Evolutionary conservation across 352 stramenopile species (phyloP), one percentile per base, ranked within the genome.

Genomic region (Globisporangium sylvaticum): DNA sequence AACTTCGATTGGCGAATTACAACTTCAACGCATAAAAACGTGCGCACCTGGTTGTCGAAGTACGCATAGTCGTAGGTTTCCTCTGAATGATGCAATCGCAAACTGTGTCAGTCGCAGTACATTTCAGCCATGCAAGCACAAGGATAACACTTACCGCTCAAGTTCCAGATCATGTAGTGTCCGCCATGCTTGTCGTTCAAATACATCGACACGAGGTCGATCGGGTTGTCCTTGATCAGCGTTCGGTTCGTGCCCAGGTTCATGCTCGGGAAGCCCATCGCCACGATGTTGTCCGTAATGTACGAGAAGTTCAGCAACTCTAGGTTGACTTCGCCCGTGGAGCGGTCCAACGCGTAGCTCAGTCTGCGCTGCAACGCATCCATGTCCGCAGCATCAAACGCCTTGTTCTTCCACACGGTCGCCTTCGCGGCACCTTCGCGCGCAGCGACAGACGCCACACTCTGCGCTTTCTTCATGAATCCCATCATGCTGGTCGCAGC

Each of bases 81-180:
- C 83, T 99, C 97, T 90, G 62, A 12, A 54, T 12, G 18, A 58
- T 20, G 39, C 4, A 39, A 64, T 63, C 54, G 64, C n/a, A 31
- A 64, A 39, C 7, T 15, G 37, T 64, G 37, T 64, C 20, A 76
- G 42, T 18, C 37, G 12, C 8, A 55, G n/a, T 20, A 25, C 53
- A 54, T 24, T 58, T 22, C 39, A 12, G 7, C 24, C 29, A 46
- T 32, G 34, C 18, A 55, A n/a, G 56, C 31, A 31, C 31, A 48
- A 1, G 10, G 68, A 53, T 3, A 27, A 29, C 44, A 15, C 44
- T 48, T 68, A 90, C 81, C 82, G 65, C 88, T 98, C 20, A 99
- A 74, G 78, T 99, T 99, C 94, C 95, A 99, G 64, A 99, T 97
- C 93, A 99, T 98, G 76, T 97, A 99, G 66, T 97, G 84, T n/a